Evolutionary conservation across 2,329 filamentous ascomycete genomes (phyloP), one percentile per base, ranked within the genome.

Genomic region (Microsporum canis): DNA sequence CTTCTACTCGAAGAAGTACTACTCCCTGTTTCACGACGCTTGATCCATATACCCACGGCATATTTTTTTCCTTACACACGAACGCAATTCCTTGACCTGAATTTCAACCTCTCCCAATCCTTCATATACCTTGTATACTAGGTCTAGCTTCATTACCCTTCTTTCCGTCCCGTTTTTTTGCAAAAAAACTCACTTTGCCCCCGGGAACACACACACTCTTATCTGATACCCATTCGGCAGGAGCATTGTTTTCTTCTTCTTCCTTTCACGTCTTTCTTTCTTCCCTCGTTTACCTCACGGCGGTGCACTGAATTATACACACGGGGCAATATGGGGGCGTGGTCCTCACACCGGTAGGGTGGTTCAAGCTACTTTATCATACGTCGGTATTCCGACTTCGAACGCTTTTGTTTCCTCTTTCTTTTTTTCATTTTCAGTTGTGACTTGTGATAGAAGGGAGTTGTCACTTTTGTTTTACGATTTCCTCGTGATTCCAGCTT

Each of bases 11-110:
- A 23, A 23, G 17, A 23, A 23, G 17, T 23, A 47, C 17, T 60
- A 62, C 63, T 63, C 63, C 61, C 60, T 64, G 57, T 59, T 62
- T 43, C 31, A 60, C 59, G 29, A 34, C 53, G 31, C 31, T 55
- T n/a, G 49, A 55, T 55, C 49, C n/a, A 55, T 55, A 55, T 55
- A 55, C 49, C 49, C 49, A 55, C 49, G 29, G 33, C 49, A 55
- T 55, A 33, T 36, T 55, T 55, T 55, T 31, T 14, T 55, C 31
- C 31, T 12, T 31, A 10, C 23, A 14, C 8, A 55, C 45, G 23
- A 29, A 3, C 45, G 31, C 23, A 8, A 10, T 38, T 57, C 29
- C 34, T 41, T 14, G 17, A n/a, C 39, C 39, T 38, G 53, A 57
- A 57, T 36, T 38, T 38, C 45, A 57, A 57, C 33, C n/a, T n/a